Percentiles rank a stretch among this genome's conserved stretches.
phyloP scores from a whole-genome alignment of 352 stramenopile species.

The Globisporangium irregulare region DNA sequence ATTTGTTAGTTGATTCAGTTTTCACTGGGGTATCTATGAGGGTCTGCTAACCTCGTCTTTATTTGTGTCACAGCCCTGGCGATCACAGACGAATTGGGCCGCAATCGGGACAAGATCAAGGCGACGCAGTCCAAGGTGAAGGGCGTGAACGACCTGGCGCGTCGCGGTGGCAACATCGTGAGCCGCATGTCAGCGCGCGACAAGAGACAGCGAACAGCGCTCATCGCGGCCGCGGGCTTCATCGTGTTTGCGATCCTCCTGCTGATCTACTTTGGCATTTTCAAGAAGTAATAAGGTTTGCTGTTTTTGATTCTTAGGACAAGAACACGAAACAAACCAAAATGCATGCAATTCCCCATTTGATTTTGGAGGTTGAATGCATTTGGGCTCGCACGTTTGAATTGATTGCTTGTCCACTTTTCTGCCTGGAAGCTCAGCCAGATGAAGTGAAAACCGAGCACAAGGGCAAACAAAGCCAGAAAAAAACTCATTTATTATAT shows the following conservation, averaged over 20 bases:
- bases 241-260: conserved; percentile 82
- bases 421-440: not conserved
- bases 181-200: conserved; percentile 82
- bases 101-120: conserved; percentile 86
- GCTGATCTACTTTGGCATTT: conserved; percentile 89
- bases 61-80: conserved; percentile 36
- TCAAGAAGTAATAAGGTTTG: conserved; percentile 60
- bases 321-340: not conserved
- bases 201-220: conserved; percentile 72
- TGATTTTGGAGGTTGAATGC: not conserved
- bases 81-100: conserved; percentile 78
- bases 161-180: conserved; percentile 77
- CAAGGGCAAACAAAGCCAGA: not conserved
- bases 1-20: too few species aligned
- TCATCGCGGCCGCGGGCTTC: conserved; percentile 71
- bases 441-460: not conserved
- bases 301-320: not conserved
- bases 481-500: not conserved
- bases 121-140: conserved; percentile 83
- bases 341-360: conserved; percentile 9
- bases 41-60: not conserved
- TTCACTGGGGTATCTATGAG: not conserved
- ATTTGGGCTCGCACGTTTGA: not conserved
- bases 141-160: conserved; percentile 81
- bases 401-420: too few species aligned